Evolutionary conservation across 1,139 yeast genomes (phyloP), one percentile per base, ranked within the genome.

Genomic region (Zygosaccharomyces pseudobailii): DNA sequence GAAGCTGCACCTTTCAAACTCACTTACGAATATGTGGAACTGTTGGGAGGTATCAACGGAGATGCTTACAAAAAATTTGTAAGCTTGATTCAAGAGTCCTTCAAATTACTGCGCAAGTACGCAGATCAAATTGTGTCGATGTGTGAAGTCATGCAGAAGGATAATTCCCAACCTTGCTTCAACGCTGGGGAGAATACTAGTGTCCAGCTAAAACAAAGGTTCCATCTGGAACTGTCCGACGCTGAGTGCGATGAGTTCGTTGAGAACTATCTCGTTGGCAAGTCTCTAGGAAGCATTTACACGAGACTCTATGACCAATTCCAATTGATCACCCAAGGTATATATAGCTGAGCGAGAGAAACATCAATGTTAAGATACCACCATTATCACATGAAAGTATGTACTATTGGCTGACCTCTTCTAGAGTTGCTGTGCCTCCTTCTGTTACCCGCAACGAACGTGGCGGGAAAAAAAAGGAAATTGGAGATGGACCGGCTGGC

Each of bases 1-100:
- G 98, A 92, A 62, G 95, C 96, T 1, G 96, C 97, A 0, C 97
- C 98, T 1, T 92, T 92, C 73, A 92, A 92, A 62, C 71, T 92
- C 17, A 88, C 97, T 0, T 74, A 75, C 50, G 98, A 92, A 61
- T 92, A 92, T 59, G 79, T 89, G 21, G 97, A 90, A 36, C 66
- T 92, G 4, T 67, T 92, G 58, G 98, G 95, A 5, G 97, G 97
- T 0, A 49, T 73, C 0, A 83, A 80, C 1, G 77, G 87, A 17
- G 75, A 72, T 19, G 70, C 75, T 42, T 92, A 78, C 66, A 63
- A 68, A 37, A 72, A 73, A 42, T 92, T 87, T 68, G 78, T 78
- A 36, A 64, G 71, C 5, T 61, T 87, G 21, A 77, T 88, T 59
- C 86, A 85, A 56, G 75, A 77, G 9, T 84, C 95, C 9, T 92